A percentile compares a stretch with the other conserved stretches of the same genome.
These are phyloP conservation scores for Amylocarpus encephaloides DNA, from an alignment of 2,329 filamentous ascomycete genomes.

Conservation along the genomic window DNA sequence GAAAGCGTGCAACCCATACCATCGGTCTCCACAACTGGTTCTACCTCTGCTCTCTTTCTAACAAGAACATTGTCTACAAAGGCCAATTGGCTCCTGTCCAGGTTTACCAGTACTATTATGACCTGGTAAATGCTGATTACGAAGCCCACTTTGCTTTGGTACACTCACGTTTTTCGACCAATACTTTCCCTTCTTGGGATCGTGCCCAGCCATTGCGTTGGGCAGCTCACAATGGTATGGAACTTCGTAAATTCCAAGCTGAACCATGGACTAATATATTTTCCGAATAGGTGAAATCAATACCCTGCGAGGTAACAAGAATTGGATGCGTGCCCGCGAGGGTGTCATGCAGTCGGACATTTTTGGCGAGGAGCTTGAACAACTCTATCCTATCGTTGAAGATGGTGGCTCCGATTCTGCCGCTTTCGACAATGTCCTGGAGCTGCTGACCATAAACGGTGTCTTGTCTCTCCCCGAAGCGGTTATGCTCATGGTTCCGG, in stretches of 20 bases:
- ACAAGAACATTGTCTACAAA: slow-evolving; percentile 99
- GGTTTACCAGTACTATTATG: slow-evolving; percentile 97
- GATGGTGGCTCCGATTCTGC: slow-evolving; percentile 95
- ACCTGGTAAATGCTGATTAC: slow-evolving; percentile 93
- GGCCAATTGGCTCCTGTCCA: slow-evolving; percentile 89
- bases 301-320: slow-evolving; percentile 95
- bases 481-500: slow-evolving; percentile 97
- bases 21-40: slow-evolving; percentile 98
- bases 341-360: slow-evolving; percentile 89
- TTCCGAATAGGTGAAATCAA: slow-evolving; percentile 70
- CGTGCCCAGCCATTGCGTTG: slow-evolving; percentile 92
- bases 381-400: slow-evolving; percentile 89
- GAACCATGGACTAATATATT: slow-evolving; percentile 28
- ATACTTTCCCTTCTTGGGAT: slow-evolving; percentile 98
- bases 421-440: slow-evolving; percentile 93
- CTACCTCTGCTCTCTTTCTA: slow-evolving; percentile 89
- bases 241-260: slow-evolving; percentile 22
- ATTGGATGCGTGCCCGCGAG: slow-evolving; percentile 98
- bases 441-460: slow-evolving; percentile 90
- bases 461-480: slow-evolving; percentile 92
- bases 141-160: slow-evolving; percentile 95
- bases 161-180: slow-evolving; percentile 95
- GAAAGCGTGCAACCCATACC: slow-evolving; percentile 90
- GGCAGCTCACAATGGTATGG: slow-evolving; percentile 87
- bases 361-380: slow-evolving; percentile 87